phyloP scores from a whole-genome alignment of 192 early-diverging fungal species.

The Backusella westeae region DNA sequence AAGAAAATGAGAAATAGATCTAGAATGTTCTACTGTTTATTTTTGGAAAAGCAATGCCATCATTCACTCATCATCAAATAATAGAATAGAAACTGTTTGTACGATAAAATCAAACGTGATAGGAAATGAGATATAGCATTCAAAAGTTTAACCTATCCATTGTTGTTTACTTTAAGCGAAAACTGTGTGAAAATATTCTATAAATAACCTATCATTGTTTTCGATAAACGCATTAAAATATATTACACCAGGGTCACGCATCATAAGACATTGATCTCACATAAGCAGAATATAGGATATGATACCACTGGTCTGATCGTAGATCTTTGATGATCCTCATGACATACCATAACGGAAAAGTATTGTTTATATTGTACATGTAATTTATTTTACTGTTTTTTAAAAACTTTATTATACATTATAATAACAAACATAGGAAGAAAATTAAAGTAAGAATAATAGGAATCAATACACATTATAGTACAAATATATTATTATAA shows the following conservation, averaged over 20 bases:
- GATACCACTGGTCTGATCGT: not conserved
- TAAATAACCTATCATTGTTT: not conserved
- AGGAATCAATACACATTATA: not conserved
- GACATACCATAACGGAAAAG: not conserved
- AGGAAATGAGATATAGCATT: not conserved
- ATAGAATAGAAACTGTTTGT: not conserved
- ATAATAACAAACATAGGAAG: not conserved
- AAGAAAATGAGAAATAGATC: too few species aligned
- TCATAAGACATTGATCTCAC: not conserved
- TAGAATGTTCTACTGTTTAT: not conserved
- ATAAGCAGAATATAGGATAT: not conserved
- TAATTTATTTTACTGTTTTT: not conserved
- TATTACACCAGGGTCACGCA: not conserved
- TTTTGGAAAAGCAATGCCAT: not conserved
- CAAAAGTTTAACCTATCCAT: not conserved
- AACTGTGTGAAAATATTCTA: not conserved
- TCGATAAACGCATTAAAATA: not conserved
- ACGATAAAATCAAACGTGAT: not conserved
- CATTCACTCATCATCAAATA: not conserved
- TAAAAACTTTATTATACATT: not conserved
- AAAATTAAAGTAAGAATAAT: not conserved
- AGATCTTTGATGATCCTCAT: not conserved
- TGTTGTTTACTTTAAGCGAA: not conserved
- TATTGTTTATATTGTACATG: not conserved
- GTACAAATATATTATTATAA: not conserved